Evolutionary conservation across 2,329 filamentous ascomycete species (phyloP).

Genomic region (Cladosporium sp.): DNA sequence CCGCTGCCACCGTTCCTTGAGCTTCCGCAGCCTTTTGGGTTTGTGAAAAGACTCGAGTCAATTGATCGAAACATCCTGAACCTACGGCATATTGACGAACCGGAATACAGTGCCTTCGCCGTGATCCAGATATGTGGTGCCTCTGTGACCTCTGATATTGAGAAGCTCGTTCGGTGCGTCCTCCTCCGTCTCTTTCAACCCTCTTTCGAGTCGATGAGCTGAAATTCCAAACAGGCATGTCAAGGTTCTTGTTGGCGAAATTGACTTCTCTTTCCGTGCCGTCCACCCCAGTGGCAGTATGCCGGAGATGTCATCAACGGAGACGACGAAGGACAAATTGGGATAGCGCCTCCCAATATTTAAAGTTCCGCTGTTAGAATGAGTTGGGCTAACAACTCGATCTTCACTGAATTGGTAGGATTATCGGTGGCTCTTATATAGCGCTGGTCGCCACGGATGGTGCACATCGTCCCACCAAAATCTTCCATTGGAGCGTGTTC

Average conservation of each 20-base stretch:
- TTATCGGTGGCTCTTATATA: too few relatives aligned
- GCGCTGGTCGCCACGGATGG: too few relatives aligned
- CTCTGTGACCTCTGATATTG: constrained; percentile 67
- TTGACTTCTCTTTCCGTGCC: constrained; percentile 68
- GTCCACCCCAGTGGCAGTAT: constrained; percentile 41
- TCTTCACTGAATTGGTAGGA: too few relatives aligned
- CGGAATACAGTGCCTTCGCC: constrained; percentile 72
- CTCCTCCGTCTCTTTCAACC: too few relatives aligned
- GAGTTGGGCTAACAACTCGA: too few relatives aligned
- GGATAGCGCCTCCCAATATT: too few relatives aligned
- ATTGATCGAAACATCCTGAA: constrained; percentile 63
- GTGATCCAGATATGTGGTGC: constrained; percentile 70
- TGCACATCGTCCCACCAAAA: too few relatives aligned
- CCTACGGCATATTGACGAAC: constrained; percentile 59
- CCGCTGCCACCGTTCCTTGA: constrained; percentile 71
- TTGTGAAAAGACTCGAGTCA: constrained; percentile 58
- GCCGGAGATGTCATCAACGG: too few relatives aligned
- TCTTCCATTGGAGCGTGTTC: too few relatives aligned
- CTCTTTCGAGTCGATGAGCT: constrained; percentile 53
- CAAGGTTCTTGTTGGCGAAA: constrained; percentile 65
- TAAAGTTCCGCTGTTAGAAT: too few relatives aligned
- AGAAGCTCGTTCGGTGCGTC: constrained; percentile 53
- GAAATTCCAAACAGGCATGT: constrained; percentile 44
- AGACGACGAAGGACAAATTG: too few relatives aligned
- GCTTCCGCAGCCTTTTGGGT: constrained; percentile 60